Base-by-base conservation (phyloP, 2,329 filamentous ascomycete genomes). In the Penicillium sp. region DNA sequence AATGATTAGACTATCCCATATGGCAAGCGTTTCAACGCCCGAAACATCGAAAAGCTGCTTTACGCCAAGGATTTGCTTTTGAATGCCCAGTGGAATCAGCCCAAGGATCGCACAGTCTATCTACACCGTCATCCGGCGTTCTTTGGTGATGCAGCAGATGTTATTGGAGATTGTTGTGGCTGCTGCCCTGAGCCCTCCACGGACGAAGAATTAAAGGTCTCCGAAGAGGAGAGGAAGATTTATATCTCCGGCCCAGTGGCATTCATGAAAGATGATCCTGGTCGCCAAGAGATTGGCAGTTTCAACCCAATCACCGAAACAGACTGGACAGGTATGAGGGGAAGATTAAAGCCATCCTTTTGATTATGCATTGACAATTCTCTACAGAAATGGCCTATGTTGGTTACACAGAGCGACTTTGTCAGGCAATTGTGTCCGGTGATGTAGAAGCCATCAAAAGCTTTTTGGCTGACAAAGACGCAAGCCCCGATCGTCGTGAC, bases 51-150 rank as follows among this genome's bases (percentile, higher is more conserved):
- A 72, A 92, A 89, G 68, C 79, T 96, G 0, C 84, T 92, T 45
- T 96, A 91, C 68, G 90, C 88, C 2, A 88, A 90, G 61, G 91
- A 96, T 69, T 73, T 96, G 19, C 80, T 96, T 8, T 82, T 96
- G 19, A 95, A 96, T 65, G 90, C 90, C 0, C 90, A 96, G 69
- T 96, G 91, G 91, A 96, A 95, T 65, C 86, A 88, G 61, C 80
- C 83, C 1, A 86, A 90, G 59, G 87, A 91, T 43, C 84, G 91
- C n/a, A 79, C 87, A 26, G 87, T 93, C 1, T 85, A 90, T 59
- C 79, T 96, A 5, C 91, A 96, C 74, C 85, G 91, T 2, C 91
- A 96, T 66, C 91, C 91, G 3, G 90, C 89, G 13, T 96, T 96
- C 72, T 93, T 96, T 66, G 91, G 91, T 0, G 83, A 85, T 29